These are phyloP conservation scores for Somion occarium DNA, from an alignment of 1,284 basidiomycete species.

Conservation along the genomic window DNA sequence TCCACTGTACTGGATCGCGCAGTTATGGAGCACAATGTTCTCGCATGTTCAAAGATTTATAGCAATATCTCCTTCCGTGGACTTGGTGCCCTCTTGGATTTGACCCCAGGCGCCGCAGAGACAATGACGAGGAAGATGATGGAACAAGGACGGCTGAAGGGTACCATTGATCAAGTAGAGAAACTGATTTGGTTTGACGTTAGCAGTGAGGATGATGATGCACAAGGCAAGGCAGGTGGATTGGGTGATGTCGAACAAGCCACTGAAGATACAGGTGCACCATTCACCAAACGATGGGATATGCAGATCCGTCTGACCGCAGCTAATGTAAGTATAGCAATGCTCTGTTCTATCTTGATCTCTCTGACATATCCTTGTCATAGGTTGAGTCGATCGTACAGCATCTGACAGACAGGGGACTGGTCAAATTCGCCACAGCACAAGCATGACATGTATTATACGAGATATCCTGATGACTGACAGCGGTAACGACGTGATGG, in stretches of 20 bases:
- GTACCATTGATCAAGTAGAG: slow-evolving; percentile 92
- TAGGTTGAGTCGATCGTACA: slow-evolving; percentile 82
- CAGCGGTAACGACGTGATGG: slow-evolving; percentile 6
- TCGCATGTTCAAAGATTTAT: slow-evolving; percentile 92
- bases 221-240: slow-evolving; percentile 88
- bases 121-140: slow-evolving; percentile 96
- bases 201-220: slow-evolving; percentile 77
- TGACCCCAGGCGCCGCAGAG: slow-evolving; percentile 87
- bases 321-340: slow-evolving; percentile 57
- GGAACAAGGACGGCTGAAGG: slow-evolving; percentile 87
- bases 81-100: slow-evolving; percentile 78
- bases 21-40: slow-evolving; percentile 96
- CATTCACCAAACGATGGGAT: slow-evolving; percentile 90
- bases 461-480: slow-evolving; percentile 14
- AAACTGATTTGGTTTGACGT: slow-evolving; percentile 89
- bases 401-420: slow-evolving; percentile 64
- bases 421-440: slow-evolving; percentile 40
- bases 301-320: slow-evolving; percentile 82
- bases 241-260: slow-evolving; percentile 81
- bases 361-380: neutral
- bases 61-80: slow-evolving; percentile 93
- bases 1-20: slow-evolving; percentile 96
- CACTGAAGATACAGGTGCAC: slow-evolving; percentile 82
- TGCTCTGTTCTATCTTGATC: neutral
- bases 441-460: slow-evolving; percentile 21